Evolutionary conservation across 768 basidiomycete species (phyloP).

Genomic region (Suillus tomentosus): DNA sequence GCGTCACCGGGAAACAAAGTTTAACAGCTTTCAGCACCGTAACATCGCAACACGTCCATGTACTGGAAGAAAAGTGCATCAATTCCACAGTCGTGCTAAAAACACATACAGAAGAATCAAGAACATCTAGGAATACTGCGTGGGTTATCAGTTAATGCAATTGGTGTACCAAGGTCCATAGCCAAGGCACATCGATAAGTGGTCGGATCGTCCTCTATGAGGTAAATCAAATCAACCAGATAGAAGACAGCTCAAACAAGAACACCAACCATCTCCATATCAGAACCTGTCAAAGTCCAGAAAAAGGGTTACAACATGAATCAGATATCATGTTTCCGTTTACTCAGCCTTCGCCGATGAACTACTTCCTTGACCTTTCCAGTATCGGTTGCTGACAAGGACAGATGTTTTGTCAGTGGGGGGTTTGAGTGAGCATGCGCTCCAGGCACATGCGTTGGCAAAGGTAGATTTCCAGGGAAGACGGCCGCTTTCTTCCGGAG

Average conservation of each 20-base stretch:
- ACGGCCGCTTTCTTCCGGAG: conserved; percentile 28
- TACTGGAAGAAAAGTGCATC: neutral
- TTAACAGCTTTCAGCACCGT: neutral
- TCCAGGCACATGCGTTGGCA: conserved; percentile 27
- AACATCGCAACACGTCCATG: neutral
- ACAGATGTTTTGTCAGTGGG: conserved; percentile 12
- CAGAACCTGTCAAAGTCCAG: conserved; percentile 10
- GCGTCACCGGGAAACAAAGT: neutral
- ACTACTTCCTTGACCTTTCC: conserved; percentile 26
- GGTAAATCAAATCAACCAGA: conserved; percentile 15
- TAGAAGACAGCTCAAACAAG: conserved; percentile 25
- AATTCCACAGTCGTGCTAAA: neutral
- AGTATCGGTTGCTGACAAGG: conserved; percentile 19
- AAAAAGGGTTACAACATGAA: conserved; percentile 15
- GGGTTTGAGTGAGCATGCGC: conserved; percentile 17
- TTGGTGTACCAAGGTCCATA: conserved; percentile 2
- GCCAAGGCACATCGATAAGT: conserved; percentile 4
- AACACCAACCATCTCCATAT: conserved; percentile 24
- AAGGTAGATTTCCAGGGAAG: conserved; percentile 27
- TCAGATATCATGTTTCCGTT: conserved; percentile 32
- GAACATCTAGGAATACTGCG: conserved; percentile 6
- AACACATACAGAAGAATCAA: conserved; percentile 3
- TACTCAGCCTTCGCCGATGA: conserved; percentile 36
- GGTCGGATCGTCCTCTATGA: conserved; percentile 17
- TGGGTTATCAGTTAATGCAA: conserved; percentile 15